A percentile compares a stretch with the other conserved stretches of the same genome.
These are phyloP conservation scores for Hura crepitans DNA, from an alignment of 441 rosid genomes.

Conservation along the genomic window DNA sequence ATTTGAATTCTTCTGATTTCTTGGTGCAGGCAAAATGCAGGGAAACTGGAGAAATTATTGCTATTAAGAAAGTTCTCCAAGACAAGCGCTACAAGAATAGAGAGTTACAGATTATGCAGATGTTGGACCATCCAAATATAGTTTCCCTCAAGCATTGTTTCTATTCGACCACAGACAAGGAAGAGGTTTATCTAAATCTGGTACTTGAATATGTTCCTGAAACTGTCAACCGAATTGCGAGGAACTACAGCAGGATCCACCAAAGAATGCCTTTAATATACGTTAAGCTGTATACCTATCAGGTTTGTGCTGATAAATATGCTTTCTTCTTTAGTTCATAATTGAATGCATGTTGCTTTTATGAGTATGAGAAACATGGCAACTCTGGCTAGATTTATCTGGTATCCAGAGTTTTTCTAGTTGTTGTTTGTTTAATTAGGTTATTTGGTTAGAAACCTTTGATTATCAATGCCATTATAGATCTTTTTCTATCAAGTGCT, in stretches of 20 bases:
- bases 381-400: background rate
- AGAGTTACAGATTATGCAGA: constrained; percentile 94
- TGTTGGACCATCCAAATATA: constrained; percentile 94
- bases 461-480: background rate
- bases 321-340: background rate
- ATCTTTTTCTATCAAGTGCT: background rate
- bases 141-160: constrained; percentile 85
- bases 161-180: constrained; percentile 90
- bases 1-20: constrained; percentile 24
- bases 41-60: constrained; percentile 93
- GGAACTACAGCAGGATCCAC: constrained; percentile 69
- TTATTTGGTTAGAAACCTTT: background rate
- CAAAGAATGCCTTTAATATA: constrained; percentile 89
- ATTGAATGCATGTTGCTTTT: constrained; percentile 5
- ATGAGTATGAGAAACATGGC: background rate
- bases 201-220: constrained; percentile 95
- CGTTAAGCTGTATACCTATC: constrained; percentile 91
- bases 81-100: constrained; percentile 97
- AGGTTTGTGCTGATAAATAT: constrained; percentile 39
- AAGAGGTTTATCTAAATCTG: constrained; percentile 90
- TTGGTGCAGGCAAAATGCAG: constrained; percentile 84
- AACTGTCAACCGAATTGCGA: constrained; percentile 80
- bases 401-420: background rate
- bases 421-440: background rate
- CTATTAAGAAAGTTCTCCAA: constrained; percentile 96